Base-by-base conservation (phyloP, 129 eudicot genomes). In the Flaveria bidentis region DNA sequence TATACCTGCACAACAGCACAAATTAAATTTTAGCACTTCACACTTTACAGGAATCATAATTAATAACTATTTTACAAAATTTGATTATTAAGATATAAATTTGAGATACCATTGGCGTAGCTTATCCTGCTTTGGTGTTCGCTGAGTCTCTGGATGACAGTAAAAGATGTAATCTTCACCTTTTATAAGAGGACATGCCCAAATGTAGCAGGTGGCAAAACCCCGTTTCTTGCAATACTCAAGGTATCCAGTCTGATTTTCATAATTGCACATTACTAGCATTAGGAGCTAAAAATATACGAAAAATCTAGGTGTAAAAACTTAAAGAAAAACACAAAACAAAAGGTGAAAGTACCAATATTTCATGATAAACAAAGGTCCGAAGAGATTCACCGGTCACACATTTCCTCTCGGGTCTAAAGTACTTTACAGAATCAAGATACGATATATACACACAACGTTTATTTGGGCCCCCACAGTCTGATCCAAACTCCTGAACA, bases 181-280 rank as follows among this genome's bases (percentile, higher is more conserved):
- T 84, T 84, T 93, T 9, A 78, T 22, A 82, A 95, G 97, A 12
- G 98, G 98, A 84, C 97, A 93, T 39, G 96, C 98, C 98, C 98
- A 93, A 72, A 93, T 82, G 80, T 93, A 90, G 85, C 98, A 88
- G 65, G 89, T 85, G 57, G 87, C 82, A 69, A 88, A 93, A 46
- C 98, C 98, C 42, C 88, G 80, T 66, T 74, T 87, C 86, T 88
- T 93, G 92, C 98, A 93, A 62, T 93, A 90, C 57, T 90, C 98
- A 20, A 93, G 95, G 81, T 93, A 93, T 70, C 97, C 98, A 75
- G 86, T 86, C 98, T 92, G 88, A 80, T 55, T 12, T 67, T 28
- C 36, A 80, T 44, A 57, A 46, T 69, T 70, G 41, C 57, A 72
- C 14, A 30, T 58, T 14, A 70, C 60, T 69, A 57, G 77, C 64